A percentile compares a stretch with the other conserved stretches of the same genome.
phyloP scores from a whole-genome alignment of 495 filamentous ascomycete genomes.

The Oleoguttula mirabilis region DNA sequence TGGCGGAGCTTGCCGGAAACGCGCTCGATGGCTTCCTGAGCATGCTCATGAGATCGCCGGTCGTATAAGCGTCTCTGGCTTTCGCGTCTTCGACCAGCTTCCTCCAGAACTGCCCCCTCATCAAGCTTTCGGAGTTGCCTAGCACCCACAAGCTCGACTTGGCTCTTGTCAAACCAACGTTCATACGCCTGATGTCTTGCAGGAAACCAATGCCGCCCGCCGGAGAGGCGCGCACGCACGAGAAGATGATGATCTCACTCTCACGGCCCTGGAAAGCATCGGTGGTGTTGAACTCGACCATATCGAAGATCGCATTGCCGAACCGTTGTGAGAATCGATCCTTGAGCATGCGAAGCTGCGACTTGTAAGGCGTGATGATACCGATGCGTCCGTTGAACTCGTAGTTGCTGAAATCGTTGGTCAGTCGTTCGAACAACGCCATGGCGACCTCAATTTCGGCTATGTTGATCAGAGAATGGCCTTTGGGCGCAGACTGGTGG shows the following conservation, averaged over 20 bases:
- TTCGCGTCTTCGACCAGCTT: constrained; percentile 71
- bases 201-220: constrained; percentile 94
- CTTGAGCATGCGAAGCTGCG: constrained; percentile 72
- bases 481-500: constrained; percentile 61
- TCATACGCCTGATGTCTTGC: constrained; percentile 97
- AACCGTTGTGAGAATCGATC: constrained; percentile 55
- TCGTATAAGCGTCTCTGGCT: constrained; percentile 59
- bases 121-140: constrained; percentile 73
- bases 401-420: constrained; percentile 51
- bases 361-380: constrained; percentile 95
- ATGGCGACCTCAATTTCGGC: constrained; percentile 78
- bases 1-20: constrained; percentile 4
- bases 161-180: constrained; percentile 91
- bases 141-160: constrained; percentile 93
- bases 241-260: constrained; percentile 97
- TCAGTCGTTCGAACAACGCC: constrained; percentile 66
- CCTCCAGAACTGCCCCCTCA: constrained; percentile 82
- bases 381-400: constrained; percentile 78
- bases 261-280: constrained; percentile 96
- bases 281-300: constrained; percentile 93
- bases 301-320: constrained; percentile 60
- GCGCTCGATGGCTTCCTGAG: constrained; percentile 36
- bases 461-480: constrained; percentile 81
- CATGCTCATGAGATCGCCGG: constrained; percentile 48
- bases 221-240: constrained; percentile 81